Base-by-base conservation (phyloP, 768 basidiomycete species). In the Suillus placidus region DNA sequence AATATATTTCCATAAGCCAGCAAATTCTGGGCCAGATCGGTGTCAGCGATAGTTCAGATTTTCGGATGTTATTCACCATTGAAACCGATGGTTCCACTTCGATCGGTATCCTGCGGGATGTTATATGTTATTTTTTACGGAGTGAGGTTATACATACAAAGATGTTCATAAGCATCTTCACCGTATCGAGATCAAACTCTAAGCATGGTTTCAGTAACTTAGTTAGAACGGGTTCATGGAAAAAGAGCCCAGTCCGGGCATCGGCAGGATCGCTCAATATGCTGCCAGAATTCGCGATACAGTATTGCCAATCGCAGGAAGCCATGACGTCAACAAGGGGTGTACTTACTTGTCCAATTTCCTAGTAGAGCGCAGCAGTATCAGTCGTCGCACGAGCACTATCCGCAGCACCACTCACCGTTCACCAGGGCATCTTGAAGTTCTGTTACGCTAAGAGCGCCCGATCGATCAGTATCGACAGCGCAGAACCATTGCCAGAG, bases 101-200 rank as follows among this genome's bases (percentile, higher is more conserved):
- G 85, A 70, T 95, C 90, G 13, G 85, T 85, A 72, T 94, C 92
- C 92, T 94, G 64, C 20, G 49, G 49, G 8, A 5, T 45, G 18
- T 18, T 61, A n/a, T 64, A 61, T 26, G 9, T 20, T 10, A 56
- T 52, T 42, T n/a, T 4, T 10, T 5, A 6, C 13, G 8, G 23
- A 37, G 7, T 3, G 37, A 14, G 32, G 6, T 54, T 54, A 63
- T 42, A 82, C 89, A 70, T 75, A 92, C 93, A 76, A 94, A 94
- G 61, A 92, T 90, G 62, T 85, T 84, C 89, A 93, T 91, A 23
- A 94, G 80, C 92, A 94, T 93, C 81, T 92, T 93, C 66, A 94
- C 86, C 0, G 93, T 94, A 72, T 95, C 93, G 56, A 93, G 79
- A 77, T 95, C 93, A 68, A 94, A 95, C 67, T 82, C 92, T 93